Base-by-base conservation (phyloP, 306 rosid species). In the Dalbergia oliveri region DNA sequence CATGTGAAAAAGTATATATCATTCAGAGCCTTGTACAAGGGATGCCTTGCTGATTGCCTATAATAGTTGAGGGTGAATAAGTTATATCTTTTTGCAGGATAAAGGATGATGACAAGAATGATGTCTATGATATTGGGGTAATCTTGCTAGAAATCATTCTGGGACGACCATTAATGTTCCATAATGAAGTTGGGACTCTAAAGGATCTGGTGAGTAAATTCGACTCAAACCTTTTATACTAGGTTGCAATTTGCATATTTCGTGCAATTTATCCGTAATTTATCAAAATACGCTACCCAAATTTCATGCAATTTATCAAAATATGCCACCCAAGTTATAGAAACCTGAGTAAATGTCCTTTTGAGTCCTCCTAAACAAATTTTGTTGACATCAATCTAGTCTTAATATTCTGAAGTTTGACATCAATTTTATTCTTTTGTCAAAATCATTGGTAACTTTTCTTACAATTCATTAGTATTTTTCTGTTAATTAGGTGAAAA, bases 101-200 rank as follows among this genome's bases (percentile, higher is more conserved):
- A 37, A 82, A 83, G 21, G 85, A 87, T 73, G 92, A 66, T 10
- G 97, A 89, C 72, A 91, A 95, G 92, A 87, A 84, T 83, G 97
- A 95, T 79, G 91, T 95, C 68, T 90, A 90, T 67, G 97, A 91
- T 86, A 90, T 93, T 76, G 99, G 99, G 50, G 96, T 89, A 63
- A 85, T 95, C 83, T 80, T 93, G 84, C 88, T 91, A 35, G 99
- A 95, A 86, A 83, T 93, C 84, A 91, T 93, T 83, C 63, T 93
- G 50, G 99, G 99, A 75, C 85, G 99, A 75, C 90, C 97, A 33
- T 79, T 95, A 76, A 87, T 88, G 89, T 93, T 92, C 87, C 89
- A 85, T 77, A 86, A 91, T 76, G 99, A 95, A 95, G 98, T 89
- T 37, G 91, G 90, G 15, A 81, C 83, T 62, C 73, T 92, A 73